phyloP scores from a whole-genome alignment of 2,329 filamentous ascomycete genomes.

The Apiospora arundinis region DNA sequence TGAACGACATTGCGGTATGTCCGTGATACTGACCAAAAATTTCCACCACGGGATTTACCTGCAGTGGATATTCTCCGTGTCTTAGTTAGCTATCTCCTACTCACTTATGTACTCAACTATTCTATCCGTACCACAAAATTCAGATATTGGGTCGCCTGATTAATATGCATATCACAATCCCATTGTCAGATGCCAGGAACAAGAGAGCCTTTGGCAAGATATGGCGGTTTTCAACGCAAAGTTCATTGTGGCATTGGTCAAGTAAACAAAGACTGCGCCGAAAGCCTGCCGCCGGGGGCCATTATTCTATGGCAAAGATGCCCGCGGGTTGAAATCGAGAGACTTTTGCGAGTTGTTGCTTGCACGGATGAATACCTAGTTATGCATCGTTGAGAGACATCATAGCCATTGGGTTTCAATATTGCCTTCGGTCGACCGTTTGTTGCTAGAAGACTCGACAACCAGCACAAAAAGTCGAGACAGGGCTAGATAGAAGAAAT shows the following conservation, averaged over 20 bases:
- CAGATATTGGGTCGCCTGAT: neutral
- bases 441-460: neutral
- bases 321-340: neutral
- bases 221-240: neutral
- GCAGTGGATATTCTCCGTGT: neutral
- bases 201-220: neutral
- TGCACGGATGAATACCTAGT: neutral
- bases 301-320: neutral
- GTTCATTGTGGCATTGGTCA: neutral
- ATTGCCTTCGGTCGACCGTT: neutral
- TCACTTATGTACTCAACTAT: neutral
- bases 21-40: neutral
- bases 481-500: neutral
- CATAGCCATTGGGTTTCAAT: neutral
- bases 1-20: neutral
- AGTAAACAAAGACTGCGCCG: neutral
- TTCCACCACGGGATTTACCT: neutral
- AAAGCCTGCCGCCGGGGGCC: neutral
- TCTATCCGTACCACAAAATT: no score
- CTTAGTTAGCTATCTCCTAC: neutral
- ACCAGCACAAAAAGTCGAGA: neutral
- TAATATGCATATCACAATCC: neutral
- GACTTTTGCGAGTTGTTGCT: neutral
- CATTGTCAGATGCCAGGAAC: neutral
- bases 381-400: neutral